Base-by-base conservation (phyloP, 2,329 filamentous ascomycete genomes). In the Penicillium sp. region DNA sequence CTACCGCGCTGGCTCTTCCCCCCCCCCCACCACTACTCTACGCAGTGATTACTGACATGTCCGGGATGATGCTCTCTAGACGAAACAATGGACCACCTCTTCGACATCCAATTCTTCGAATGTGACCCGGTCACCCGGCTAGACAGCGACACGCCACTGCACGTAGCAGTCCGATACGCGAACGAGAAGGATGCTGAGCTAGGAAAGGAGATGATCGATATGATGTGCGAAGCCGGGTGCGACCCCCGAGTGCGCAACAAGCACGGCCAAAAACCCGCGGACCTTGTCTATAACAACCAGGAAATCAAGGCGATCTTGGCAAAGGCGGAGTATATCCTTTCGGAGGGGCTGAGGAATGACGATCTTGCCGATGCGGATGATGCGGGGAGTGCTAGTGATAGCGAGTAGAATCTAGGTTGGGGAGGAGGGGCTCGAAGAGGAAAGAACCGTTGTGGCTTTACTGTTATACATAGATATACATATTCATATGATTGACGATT, bases 211-310 rank as follows among this genome's bases (percentile, higher is more conserved):
- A 82, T 82, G 80, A 75, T 81, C 63, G 77, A 78, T 64, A 82
- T 82, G 80, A 79, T 82, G 75, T 79, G 79, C 61, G 80, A 82
- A 51, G 80, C 80, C 29, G 80, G 80, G 49, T 81, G 79, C 61
- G 80, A 82, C 67, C 79, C 80, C 8, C 76, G 81, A 41, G 78
- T 83, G 59, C 75, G 77, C 64, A 83, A 83, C 66, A 81, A 81
- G 66, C 77, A 80, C 57, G 76, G 78, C 30, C 77, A 81, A 57
- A 83, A 82, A 61, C 78, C 81, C 1, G 71, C 73, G 0, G 79
- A 82, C 48, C 69, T 83, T 35, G 79, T 81, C 52, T 80, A 77
- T 58, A 73, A 80, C 52, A 78, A 81, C 31, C 71, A 71, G 35
- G 78, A 79, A 31, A 75, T 82, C 38, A 79, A 77, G 69, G 64